phyloP scores from a whole-genome alignment of 2,329 filamentous ascomycete species.

The Curvularia verruculosa region DNA sequence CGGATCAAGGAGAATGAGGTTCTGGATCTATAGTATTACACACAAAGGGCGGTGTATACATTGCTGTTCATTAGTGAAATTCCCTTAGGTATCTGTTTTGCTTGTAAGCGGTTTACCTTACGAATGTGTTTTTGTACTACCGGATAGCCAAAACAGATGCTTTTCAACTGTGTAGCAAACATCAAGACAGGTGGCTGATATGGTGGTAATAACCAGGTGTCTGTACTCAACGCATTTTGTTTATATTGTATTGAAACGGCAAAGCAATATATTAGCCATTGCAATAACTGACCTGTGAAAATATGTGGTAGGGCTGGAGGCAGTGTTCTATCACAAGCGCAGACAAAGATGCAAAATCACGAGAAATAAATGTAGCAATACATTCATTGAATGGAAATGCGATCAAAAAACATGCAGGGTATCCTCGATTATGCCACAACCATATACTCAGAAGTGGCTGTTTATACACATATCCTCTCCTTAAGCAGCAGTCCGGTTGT shows the following conservation, averaged over 20 bases:
- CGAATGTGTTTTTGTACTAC: slow-evolving; percentile 29
- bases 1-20: not conserved
- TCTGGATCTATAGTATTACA: no score
- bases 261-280: slow-evolving; percentile 12
- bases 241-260: slow-evolving; percentile 13
- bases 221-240: slow-evolving; percentile 11
- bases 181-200: no score
- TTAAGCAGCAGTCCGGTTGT: slow-evolving; percentile 25
- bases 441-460: not conserved
- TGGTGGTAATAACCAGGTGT: no score
- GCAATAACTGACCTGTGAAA: slow-evolving; percentile 9
- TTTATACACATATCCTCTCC: not conserved
- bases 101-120: slow-evolving; percentile 4
- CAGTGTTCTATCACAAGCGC: not conserved
- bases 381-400: not conserved
- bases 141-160: no score
- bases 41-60: no score
- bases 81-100: not conserved
- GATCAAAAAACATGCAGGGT: not conserved
- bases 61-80: not conserved
- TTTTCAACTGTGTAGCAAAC: no score
- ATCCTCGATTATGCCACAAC: not conserved
- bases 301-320: not conserved
- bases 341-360: not conserved
- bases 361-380: not conserved